Percentiles rank a stretch among this genome's conserved stretches.
Conservation (phyloP, 2,329 filamentous ascomycete genomes). For the Cladophialophora bantiana region DNA sequence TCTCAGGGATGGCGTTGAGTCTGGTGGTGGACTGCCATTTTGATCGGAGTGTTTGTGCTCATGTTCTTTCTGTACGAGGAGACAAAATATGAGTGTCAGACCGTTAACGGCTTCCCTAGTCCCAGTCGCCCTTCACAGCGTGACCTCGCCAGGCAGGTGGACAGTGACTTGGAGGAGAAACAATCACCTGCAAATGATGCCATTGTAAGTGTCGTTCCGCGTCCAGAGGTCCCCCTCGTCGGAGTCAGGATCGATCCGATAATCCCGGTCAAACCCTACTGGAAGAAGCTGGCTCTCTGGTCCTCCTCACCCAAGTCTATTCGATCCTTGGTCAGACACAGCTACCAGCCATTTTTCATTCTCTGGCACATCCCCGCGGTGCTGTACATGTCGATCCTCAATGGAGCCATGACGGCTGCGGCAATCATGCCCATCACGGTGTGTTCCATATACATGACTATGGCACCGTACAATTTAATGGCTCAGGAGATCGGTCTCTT, state of each 20-base stretch:
- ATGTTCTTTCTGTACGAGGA: constrained; percentile 57
- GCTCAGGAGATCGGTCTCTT: constrained; percentile 45
- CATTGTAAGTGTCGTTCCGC: background rate
- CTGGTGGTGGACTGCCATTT: constrained; percentile 57
- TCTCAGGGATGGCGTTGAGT: constrained; percentile 59
- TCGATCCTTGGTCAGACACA: constrained; percentile 39
- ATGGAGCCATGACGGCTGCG: constrained; percentile 49
- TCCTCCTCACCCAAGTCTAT: constrained; percentile 12
- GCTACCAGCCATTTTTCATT: constrained; percentile 34
- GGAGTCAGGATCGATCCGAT: constrained; percentile 10
- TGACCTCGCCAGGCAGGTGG: background rate
- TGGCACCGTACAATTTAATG: constrained; percentile 46
- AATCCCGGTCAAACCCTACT: constrained; percentile 53
- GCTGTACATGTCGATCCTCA: constrained; percentile 50
- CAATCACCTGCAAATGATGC: constrained; percentile 24
- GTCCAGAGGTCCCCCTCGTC: background rate
- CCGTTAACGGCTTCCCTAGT: background rate
- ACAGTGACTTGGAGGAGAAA: constrained; percentile 4
- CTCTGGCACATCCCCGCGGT: constrained; percentile 44
- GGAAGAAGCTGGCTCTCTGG: constrained; percentile 50
- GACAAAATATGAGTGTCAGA: constrained; percentile 42
- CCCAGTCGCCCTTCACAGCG: constrained; percentile 22
- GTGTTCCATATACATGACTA: constrained; percentile 51
- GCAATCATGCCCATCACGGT: constrained; percentile 57
- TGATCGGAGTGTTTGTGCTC: constrained; percentile 49